phyloP scores from a whole-genome alignment of 2,329 filamentous ascomycete species.

The Geoglossum cookeanum region DNA sequence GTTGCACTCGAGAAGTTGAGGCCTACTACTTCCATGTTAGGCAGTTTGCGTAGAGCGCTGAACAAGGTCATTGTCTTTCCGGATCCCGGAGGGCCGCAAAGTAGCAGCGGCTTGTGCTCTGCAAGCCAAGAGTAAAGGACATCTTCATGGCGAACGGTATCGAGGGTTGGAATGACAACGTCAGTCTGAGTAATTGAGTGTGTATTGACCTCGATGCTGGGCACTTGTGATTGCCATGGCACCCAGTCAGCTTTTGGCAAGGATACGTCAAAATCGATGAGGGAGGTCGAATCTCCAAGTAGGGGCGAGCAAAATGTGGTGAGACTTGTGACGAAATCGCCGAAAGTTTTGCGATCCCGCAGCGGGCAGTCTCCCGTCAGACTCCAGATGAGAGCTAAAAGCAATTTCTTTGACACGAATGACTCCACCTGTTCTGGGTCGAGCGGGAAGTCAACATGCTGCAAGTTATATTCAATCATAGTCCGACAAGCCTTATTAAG shows the following conservation, averaged over 20 bases:
- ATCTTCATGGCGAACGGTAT: constrained; percentile 94
- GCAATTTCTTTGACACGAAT: constrained; percentile 82
- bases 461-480: constrained; percentile 85
- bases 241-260: constrained; percentile 79
- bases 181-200: constrained; percentile 97
- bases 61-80: constrained; percentile 99
- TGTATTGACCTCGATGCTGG: constrained; percentile 88
- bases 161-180: constrained; percentile 91
- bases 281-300: constrained; percentile 56
- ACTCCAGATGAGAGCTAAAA: constrained; percentile 87
- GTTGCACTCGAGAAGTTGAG: constrained; percentile 99
- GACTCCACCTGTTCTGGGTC: constrained; percentile 77
- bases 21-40: constrained; percentile 97
- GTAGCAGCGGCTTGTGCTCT: constrained; percentile 88
- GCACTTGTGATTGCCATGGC: constrained; percentile 87
- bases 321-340: constrained; percentile 63
- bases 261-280: constrained; percentile 89
- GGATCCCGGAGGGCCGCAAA: constrained; percentile 93
- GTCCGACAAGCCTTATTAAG: constrained; percentile 87
- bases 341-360: constrained; percentile 69
- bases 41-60: constrained; percentile 86
- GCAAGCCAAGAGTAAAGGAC: constrained; percentile 99
- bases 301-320: constrained; percentile 74
- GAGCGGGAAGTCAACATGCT: constrained; percentile 84
- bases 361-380: constrained; percentile 89